These are phyloP conservation scores for Quercus suber DNA, from an alignment of 306 rosid species.

Conservation along the genomic window DNA sequence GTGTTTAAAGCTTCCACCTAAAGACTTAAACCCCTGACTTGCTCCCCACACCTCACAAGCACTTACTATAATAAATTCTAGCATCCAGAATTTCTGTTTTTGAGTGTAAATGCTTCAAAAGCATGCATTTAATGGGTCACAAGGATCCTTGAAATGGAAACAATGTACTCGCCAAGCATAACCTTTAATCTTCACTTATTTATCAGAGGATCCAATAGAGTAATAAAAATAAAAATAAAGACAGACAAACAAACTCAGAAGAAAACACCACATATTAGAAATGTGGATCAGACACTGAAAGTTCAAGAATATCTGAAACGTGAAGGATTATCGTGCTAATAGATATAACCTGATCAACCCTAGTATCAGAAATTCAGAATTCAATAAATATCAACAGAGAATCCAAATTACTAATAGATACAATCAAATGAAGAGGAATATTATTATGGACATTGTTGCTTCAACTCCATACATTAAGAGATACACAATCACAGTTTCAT, in stretches of 20 bases:
- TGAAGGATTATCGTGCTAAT: too few species aligned
- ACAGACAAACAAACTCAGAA: neutral
- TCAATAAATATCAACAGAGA: neutral
- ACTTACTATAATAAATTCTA: too few species aligned
- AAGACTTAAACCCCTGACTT: fast-evolving
- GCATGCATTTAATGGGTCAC: neutral
- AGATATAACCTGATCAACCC: neutral
- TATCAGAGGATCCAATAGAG: neutral
- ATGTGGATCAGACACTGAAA: neutral
- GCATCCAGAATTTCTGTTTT: too few species aligned
- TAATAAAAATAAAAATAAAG: neutral
- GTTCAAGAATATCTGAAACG: too few species aligned
- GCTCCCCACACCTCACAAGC: too few species aligned
- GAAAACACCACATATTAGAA: neutral
- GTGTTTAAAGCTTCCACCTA: fast-evolving
- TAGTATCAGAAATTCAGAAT: neutral
- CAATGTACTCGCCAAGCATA: neutral
- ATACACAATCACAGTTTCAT: constrained; percentile 20
- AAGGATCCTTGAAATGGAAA: neutral
- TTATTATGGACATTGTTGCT: constrained; percentile 2
- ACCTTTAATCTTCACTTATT: neutral
- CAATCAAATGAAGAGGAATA: neutral
- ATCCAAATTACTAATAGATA: too few species aligned
- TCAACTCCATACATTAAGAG: constrained; percentile 26
- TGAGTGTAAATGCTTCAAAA: neutral